These are phyloP conservation scores for Thinopyrum obtusiflorum DNA, from an alignment of 202 grass and related monocot genomes.

Conservation along the genomic window DNA sequence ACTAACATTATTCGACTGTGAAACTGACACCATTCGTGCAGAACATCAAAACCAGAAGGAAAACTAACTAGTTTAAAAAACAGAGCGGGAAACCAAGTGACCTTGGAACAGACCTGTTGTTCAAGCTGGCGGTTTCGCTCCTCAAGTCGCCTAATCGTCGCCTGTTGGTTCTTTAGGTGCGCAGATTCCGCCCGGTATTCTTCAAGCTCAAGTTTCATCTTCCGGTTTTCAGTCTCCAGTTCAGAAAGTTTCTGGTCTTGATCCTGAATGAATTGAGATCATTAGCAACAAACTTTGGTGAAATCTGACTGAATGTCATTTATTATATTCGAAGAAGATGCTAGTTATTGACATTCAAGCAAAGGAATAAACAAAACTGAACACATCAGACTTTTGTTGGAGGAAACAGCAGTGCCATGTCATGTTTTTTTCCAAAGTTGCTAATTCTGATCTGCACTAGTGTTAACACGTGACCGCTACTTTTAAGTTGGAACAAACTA, in stretches of 20 bases:
- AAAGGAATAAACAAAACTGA: constrained; percentile 9
- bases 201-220: constrained; percentile 99
- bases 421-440: constrained; percentile 4
- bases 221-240: constrained; percentile 91
- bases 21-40: neutral
- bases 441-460: neutral
- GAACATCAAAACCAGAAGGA: neutral
- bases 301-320: neutral
- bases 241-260: constrained; percentile 95
- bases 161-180: constrained; percentile 97
- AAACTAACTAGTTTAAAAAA: neutral
- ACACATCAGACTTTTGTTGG: neutral
- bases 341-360: constrained; percentile 10
- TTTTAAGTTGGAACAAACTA: neutral
- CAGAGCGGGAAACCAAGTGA: neutral
- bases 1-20: neutral
- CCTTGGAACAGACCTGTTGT: constrained; percentile 70
- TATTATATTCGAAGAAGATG: constrained; percentile 13
- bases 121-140: constrained; percentile 93
- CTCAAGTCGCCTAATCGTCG: constrained; percentile 94
- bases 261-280: constrained; percentile 56
- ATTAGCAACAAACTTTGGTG: constrained; percentile 25
- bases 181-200: constrained; percentile 90
- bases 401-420: neutral
- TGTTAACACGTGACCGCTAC: neutral